Evolutionary conservation across 257 asterid species (phyloP), one percentile per base, ranked within the genome.

Genomic region (Striga asiatica): DNA sequence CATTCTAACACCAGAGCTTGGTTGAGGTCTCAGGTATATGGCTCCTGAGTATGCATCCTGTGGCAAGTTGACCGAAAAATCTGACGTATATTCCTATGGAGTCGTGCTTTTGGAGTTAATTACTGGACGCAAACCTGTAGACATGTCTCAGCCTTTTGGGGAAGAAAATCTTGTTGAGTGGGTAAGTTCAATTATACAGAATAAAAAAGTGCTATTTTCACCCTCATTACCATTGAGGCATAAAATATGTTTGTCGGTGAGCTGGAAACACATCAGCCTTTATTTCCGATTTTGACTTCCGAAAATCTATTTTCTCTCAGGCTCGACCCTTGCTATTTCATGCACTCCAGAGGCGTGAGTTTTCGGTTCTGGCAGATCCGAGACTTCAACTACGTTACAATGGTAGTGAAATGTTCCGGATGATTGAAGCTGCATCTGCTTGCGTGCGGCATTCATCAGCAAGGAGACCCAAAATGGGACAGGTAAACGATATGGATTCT

Each of bases 1-100:
- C 46, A 24, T 49, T 22, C 47, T 47, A 50, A 46, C 29, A 14
- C 41, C 14, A 9, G 50, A 39, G 46, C 31, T 58, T 41, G 35
- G 46, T 49, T 59, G 43, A 70, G 25, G n/a, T 62, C 66, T 70
- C 83, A 82, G 95, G 62, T 85, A 85, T 70, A 65, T 85, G 95
- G 93, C 95, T 57, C 95, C 93, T 55, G 95, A 85, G 65, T 85
- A 85, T 78, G 95, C 95, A 67, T 82, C 93, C 50, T 81, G 81
- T 66, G 95, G 93, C 42, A 85, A 85, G 62, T 62, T 85, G 68
- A 85, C 95, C 4, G 95, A 79, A 38, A 81, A 77, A 63, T 84
- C 95, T 0, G 95, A 84, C 3, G 75, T 81, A 35, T 84, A 56
- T 71, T 84, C 95, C 45, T 85, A 48, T 23, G 82, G 79, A 27